Percentiles rank a stretch among this genome's conserved stretches.
Conservation (phyloP, 352 stramenopile genomes). For the Pythium periplocum region DNA sequence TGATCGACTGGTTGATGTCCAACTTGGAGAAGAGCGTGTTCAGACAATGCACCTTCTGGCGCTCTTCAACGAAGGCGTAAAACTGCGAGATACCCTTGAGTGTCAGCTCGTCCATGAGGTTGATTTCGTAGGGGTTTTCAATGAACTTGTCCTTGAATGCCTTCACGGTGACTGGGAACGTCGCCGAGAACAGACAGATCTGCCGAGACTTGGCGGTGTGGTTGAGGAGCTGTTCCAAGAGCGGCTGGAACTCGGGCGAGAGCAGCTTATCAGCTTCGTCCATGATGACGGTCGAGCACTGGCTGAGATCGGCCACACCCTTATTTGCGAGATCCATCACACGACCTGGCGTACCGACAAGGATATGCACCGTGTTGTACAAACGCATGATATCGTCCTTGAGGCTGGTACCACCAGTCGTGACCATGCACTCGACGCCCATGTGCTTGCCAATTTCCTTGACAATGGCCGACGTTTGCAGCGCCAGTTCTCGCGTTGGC, state of each 20-base stretch:
- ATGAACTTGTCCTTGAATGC: slow-evolving; percentile 98
- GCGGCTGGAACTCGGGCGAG: slow-evolving; percentile 96
- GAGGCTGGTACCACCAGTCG: slow-evolving; percentile 96
- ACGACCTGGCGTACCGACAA: slow-evolving; percentile 97
- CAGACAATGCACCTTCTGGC: slow-evolving; percentile 99
- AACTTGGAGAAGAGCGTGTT: slow-evolving; percentile 99
- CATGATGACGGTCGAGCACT: slow-evolving; percentile 98
- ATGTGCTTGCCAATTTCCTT: slow-evolving; percentile 99
- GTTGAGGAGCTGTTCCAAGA: slow-evolving; percentile 98
- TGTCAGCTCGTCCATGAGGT: slow-evolving; percentile 99
- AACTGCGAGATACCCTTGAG: slow-evolving; percentile 99
- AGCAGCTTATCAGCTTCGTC: slow-evolving; percentile 99
- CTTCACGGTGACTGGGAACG: slow-evolving; percentile 99
- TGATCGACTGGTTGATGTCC: slow-evolving; percentile 99
- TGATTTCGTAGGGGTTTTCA: slow-evolving; percentile 98
- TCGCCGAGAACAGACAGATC: slow-evolving; percentile 99
- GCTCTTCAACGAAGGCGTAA: slow-evolving; percentile 99
- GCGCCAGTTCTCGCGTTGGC: slow-evolving; percentile 96
- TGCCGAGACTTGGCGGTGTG: slow-evolving; percentile 92
- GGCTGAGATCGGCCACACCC: slow-evolving; percentile 95
- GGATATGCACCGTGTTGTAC: slow-evolving; percentile 99
- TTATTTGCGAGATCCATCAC: slow-evolving; percentile 99
- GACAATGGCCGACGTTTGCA: slow-evolving; percentile 98
- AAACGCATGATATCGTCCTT: slow-evolving; percentile 99
- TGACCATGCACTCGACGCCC: slow-evolving; percentile 97